Conservation (phyloP, 768 basidiomycete genomes). For the Termitomyces sp. region DNA sequence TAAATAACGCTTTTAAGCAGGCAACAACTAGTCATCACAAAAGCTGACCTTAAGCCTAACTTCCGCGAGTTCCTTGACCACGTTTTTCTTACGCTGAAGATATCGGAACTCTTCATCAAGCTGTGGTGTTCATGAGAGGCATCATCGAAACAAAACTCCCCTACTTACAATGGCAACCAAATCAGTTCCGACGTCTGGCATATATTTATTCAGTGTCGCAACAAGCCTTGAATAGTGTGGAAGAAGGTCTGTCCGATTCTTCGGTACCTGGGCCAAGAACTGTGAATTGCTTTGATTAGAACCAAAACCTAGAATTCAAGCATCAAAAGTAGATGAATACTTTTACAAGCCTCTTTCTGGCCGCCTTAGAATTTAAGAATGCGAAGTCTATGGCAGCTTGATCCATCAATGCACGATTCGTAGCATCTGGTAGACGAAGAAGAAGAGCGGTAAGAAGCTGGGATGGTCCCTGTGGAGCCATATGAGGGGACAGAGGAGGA, state of each 20-base stretch:
- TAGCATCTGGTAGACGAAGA: slow-evolving; percentile 90
- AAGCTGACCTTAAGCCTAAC: slow-evolving; percentile 69
- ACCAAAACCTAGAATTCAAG: background rate
- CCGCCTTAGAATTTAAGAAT: slow-evolving; percentile 94
- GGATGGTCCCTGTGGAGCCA: slow-evolving; percentile 86
- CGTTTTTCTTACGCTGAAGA: slow-evolving; percentile 89
- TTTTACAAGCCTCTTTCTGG: slow-evolving; percentile 85
- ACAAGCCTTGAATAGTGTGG: slow-evolving; percentile 91
- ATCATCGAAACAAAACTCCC: background rate
- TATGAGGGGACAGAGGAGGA: slow-evolving; percentile 60
- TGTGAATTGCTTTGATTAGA: slow-evolving; percentile 22
- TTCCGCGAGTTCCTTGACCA: slow-evolving; percentile 86
- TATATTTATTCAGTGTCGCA: slow-evolving; percentile 84
- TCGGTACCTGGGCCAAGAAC: slow-evolving; percentile 81
- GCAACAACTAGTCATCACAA: background rate
- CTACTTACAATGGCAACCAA: slow-evolving; percentile 70
- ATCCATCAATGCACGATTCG: slow-evolving; percentile 84
- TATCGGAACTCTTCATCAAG: slow-evolving; percentile 97
- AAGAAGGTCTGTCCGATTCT: slow-evolving; percentile 83
- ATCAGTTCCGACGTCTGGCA: slow-evolving; percentile 89
- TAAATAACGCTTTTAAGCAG: background rate
- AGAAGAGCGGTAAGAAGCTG: slow-evolving; percentile 89
- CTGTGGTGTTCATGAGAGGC: slow-evolving; percentile 32
- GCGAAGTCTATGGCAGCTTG: slow-evolving; percentile 95
- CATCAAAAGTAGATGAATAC: slow-evolving; percentile 30